Evolutionary conservation across 2,329 filamentous ascomycete species (phyloP), one percentile per base, ranked within the genome.

Genomic region (Colletotrichum sp.): DNA sequence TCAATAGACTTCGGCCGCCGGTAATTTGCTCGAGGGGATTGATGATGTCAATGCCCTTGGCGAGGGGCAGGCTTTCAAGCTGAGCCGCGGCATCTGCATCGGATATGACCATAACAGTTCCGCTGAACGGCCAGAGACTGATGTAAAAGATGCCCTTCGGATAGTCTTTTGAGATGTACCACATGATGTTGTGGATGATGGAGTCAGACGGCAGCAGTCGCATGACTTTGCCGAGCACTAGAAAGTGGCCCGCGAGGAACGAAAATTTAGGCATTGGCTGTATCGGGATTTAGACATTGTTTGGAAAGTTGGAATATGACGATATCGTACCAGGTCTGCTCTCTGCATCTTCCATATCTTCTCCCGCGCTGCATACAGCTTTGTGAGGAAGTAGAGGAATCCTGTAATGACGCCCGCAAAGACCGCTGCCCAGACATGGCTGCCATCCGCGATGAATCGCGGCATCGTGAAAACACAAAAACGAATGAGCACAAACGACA

Each of bases 31-130:
- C 75, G 11, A 82, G 61, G 13, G 79, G 65, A 5, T 75, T 68
- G 59, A 79, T 85, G 68, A 84, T 80, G 69, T 83, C 82, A 27
- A 80, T 67, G 22, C 80, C 74, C 39, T 81, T 81, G 74, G 22
- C 78, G 52, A 25, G 77, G 76, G 28, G 77, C 57, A 3, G 79
- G 75, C 48, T 79, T 77, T 36, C 77, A 52, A 82, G 79, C 70
- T 82, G 81, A 6, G 77, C 71, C 8, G 80, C 78, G 1, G 82
- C 70, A 27, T 78, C 66, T 5, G 77, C 64, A 67, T 78, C 74
- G 61, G 80, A 66, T 16, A 79, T 77, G 27, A 81, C 52, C 25
- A 78, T 67, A 13, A 75, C 55, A 8, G 77, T 78, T 15, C 74
- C 61, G 12, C 76, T 72, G 27, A 83, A 78, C 1, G 81, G 82